Base-by-base conservation (phyloP, 1,284 basidiomycete species). In the Trametes sp. region DNA sequence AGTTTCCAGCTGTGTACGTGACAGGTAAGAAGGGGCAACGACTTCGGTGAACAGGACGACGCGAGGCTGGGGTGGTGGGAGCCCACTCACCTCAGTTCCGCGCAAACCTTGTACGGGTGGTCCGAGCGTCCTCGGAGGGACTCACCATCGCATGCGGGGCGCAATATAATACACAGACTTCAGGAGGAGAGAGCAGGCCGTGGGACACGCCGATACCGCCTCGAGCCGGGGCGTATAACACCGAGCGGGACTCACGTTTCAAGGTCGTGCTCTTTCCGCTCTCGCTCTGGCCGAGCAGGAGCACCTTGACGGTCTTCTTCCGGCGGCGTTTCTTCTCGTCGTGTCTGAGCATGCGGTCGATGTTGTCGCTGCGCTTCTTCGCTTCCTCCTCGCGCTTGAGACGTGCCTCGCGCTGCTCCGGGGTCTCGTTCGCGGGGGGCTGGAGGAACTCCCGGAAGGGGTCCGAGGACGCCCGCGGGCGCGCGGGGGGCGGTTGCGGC, bases 231-330 rank as follows among this genome's bases (percentile, higher is more conserved):
- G 46, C 16, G 38, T 26, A 56, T 51, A 58, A 57, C 19, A 38
- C 50, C 21, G 36, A 35, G 56, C 31, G 42, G 48, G 21, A 89
- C 91, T 85, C 79, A 93, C 90, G 90, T 78, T 93, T 93, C 68
- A 93, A 80, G 6, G 90, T 92, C 14, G 90, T 93, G 72, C 87
- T 91, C 80, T 93, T 93, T 41, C 89, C 89, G 69, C 87, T 90
- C 80, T 93, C 91, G 68, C 89, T 91, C 81, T 93, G 91, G 61
- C 92, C 92, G 35, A 94, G 84, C 58, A 94, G 81, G 55, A 94
- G 80, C 51, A 94, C 84, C 73, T 89, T 90, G 74, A 93, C 83
- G 69, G 87, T 85, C 68, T 84, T 86, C 57, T 77, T 76, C 73
- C 83, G 86, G 77, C 84, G 86, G 69, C 78, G 79, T 66, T 86